phyloP scores from a whole-genome alignment of 2,329 filamentous ascomycete genomes.

The Trichoderma hamatum region DNA sequence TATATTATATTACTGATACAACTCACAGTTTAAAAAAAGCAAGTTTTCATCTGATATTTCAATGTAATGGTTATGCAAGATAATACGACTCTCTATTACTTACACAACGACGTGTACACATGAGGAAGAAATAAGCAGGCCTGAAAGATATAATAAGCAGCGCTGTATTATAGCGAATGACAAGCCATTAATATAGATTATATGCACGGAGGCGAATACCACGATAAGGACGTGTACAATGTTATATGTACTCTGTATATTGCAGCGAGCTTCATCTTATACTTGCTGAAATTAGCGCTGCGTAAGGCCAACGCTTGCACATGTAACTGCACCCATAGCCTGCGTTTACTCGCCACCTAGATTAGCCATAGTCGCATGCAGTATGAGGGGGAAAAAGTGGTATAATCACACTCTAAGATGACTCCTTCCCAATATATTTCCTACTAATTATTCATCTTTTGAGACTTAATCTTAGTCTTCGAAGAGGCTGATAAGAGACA shows the following conservation, averaged over 20 bases:
- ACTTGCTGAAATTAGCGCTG: background rate
- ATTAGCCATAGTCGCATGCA: background rate
- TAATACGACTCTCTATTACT: no score
- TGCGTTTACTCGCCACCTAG: background rate
- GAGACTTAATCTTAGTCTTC: background rate
- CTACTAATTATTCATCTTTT: background rate
- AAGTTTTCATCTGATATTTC: no score
- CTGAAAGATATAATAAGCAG: no score
- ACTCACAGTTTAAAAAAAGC: no score
- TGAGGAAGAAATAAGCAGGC: no score
- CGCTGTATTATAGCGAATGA: no score
- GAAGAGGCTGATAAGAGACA: no score
- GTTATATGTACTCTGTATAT: background rate
- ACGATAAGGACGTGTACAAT: background rate
- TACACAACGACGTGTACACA: no score
- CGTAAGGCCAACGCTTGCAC: background rate
- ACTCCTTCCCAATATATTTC: background rate
- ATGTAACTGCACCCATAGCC: background rate
- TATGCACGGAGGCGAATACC: background rate
- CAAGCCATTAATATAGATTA: background rate
- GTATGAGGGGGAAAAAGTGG: background rate
- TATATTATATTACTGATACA: no score
- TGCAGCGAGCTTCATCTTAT: background rate
- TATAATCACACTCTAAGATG: background rate
- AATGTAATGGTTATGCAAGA: no score